These are phyloP conservation scores for Monosporascus sp. DNA, from an alignment of 2,329 filamentous ascomycete genomes.

Conservation along the genomic window DNA sequence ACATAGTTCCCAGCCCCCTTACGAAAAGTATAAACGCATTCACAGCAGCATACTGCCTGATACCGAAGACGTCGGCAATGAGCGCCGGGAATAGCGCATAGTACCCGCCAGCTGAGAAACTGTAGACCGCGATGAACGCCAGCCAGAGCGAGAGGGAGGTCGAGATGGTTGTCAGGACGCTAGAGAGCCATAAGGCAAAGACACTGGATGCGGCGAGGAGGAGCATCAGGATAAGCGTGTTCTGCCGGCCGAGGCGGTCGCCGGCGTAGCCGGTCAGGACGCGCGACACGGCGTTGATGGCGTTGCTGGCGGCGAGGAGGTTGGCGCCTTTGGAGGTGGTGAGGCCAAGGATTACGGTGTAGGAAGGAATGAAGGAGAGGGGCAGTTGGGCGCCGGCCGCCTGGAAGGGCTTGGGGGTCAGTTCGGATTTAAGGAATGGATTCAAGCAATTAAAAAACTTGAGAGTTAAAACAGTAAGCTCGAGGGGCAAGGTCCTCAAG, in stretches of 20 bases:
- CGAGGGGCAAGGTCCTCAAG: neutral
- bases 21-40: constrained; percentile 42
- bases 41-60: constrained; percentile 40
- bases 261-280: constrained; percentile 38
- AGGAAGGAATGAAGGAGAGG: constrained; percentile 42
- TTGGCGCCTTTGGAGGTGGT: constrained; percentile 34
- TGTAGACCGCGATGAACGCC: constrained; percentile 37
- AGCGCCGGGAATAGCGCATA: constrained; percentile 40
- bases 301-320: constrained; percentile 39
- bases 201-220: constrained; percentile 31
- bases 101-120: constrained; percentile 37
- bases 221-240: constrained; percentile 37
- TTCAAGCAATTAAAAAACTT: neutral
- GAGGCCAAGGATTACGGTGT: constrained; percentile 38
- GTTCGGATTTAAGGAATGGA: neutral
- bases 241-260: constrained; percentile 41
- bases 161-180: constrained; percentile 21
- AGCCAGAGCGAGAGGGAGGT: constrained; percentile 31
- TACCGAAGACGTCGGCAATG: constrained; percentile 42
- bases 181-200: constrained; percentile 31
- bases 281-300: constrained; percentile 38
- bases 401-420: constrained; percentile 16
- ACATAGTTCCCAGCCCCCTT: constrained; percentile 36
- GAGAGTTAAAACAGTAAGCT: neutral
- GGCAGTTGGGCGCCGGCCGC: constrained; percentile 41